Evolutionary conservation across 2,329 filamentous ascomycete species (phyloP).

Genomic region (Trichoderma guizhouense): DNA sequence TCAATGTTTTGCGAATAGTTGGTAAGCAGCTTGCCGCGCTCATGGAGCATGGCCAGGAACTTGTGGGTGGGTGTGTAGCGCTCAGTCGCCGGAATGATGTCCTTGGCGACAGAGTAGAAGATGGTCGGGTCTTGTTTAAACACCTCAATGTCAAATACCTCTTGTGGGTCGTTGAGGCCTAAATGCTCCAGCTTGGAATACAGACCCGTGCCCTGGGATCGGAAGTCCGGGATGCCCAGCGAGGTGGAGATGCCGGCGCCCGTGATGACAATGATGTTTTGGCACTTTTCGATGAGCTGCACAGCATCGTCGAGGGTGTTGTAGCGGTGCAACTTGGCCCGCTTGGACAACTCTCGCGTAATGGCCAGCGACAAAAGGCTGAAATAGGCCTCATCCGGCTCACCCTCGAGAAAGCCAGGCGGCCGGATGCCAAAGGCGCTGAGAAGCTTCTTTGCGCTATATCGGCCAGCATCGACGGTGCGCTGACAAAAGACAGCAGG

Average conservation of each 20-base stretch:
- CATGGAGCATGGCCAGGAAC: conserved; percentile 86
- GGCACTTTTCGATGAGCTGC: conserved; percentile 64
- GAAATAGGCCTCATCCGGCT: conserved; percentile 67
- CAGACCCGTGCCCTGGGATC: conserved; percentile 87
- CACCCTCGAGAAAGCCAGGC: conserved; percentile 68
- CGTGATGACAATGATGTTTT: conserved; percentile 89
- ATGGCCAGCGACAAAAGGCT: conserved; percentile 73
- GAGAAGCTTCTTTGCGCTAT: conserved; percentile 78
- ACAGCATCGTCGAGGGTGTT: conserved; percentile 89
- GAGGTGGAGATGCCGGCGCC: conserved; percentile 96
- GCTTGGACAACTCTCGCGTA: conserved; percentile 74
- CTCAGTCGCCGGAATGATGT: conserved; percentile 78
- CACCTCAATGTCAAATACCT: conserved; percentile 87
- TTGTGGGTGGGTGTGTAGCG: conserved; percentile 88
- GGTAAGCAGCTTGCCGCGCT: conserved; percentile 83
- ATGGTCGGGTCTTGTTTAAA: conserved; percentile 84
- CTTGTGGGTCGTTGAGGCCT: conserved; percentile 79
- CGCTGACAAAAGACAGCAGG: conserved; percentile 71
- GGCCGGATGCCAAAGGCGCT: conserved; percentile 80
- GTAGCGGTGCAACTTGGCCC: conserved; percentile 73
- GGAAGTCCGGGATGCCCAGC: conserved; percentile 94
- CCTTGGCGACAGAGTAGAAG: conserved; percentile 88
- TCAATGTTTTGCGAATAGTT: conserved; percentile 99
- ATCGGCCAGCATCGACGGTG: conserved; percentile 64
- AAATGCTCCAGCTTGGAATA: conserved; percentile 81